phyloP scores from a whole-genome alignment of 169 alveolate genomes.

The Plasmodium falciparum region DNA sequence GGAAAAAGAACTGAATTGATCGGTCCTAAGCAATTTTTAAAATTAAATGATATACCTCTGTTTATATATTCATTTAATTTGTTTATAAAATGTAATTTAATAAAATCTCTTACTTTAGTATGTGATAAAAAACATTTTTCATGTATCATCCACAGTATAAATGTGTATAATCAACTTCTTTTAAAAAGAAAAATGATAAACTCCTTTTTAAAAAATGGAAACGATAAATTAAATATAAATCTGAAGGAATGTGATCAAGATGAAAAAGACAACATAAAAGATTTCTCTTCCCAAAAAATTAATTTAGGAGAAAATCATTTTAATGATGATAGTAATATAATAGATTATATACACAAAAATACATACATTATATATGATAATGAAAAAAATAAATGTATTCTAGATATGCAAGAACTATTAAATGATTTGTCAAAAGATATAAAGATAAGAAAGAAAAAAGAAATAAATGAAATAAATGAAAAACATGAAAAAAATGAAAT shows the following conservation, averaged over 20 bases:
- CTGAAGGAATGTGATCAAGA: neutral
- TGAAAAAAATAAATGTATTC: slow-evolving; percentile 44
- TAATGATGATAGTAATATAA: neutral
- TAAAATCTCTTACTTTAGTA: slow-evolving; percentile 35
- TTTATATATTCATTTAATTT: slow-evolving; percentile 66
- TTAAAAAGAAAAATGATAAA: slow-evolving; percentile 14
- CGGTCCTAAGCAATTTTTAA: slow-evolving; percentile 25
- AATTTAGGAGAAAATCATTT: neutral
- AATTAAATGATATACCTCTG: slow-evolving; percentile 39
- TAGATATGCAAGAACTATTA: slow-evolving; percentile 31
- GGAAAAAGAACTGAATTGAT: slow-evolving; percentile 48
- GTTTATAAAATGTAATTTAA: slow-evolving; percentile 35
- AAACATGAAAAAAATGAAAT: neutral
- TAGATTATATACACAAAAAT: slow-evolving; percentile 5
- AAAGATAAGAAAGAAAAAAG: too few species aligned
- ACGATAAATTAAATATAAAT: neutral
- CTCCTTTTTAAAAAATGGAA: slow-evolving; percentile 4
- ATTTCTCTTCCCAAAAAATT: too few species aligned
- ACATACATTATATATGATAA: slow-evolving; percentile 45
- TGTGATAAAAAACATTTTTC: slow-evolving; percentile 28
- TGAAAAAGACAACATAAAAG: neutral
- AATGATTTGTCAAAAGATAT: slow-evolving; percentile 1
- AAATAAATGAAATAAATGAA: too few species aligned
- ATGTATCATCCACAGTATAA: neutral
- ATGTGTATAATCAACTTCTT: slow-evolving; percentile 6